Evolutionary conservation across 345 rosid genomes (phyloP), one percentile per base, ranked within the genome.

Genomic region (Euphorbia tirucalli): DNA sequence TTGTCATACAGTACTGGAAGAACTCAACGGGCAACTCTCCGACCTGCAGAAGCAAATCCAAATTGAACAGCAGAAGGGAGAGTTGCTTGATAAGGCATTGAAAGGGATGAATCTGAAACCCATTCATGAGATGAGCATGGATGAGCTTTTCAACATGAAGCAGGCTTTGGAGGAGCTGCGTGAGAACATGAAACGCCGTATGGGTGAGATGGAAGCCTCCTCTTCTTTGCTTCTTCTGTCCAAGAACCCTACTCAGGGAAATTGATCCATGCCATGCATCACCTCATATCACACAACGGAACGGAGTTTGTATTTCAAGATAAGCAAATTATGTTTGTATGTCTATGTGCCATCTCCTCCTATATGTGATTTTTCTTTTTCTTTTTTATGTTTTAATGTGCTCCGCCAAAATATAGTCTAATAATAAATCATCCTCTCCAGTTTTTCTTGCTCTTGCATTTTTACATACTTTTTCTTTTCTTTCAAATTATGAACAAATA

Each of bases 181-280:
- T 0, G 64, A 43, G 0, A 69, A n/a, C 0, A 14, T 63, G 21
- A 43, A 19, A 52, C 27, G 6, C 25, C 25, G n/a, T 14, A 32
- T 28, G 11, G 58, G 21, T 1, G 78, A 75, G 39, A 63, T 64
- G 46, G 78, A 75, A 54, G 78, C 65, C 4, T 75, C 78, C 0
- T 61, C 69, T 55, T 75, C 78, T 0, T 30, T 66, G 59, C 43
- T 69, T 16, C 74, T 69, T 19, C 30, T 69, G 37, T 62, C 50
- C 9, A 22, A 56, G 78, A 70, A 41, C 19, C 25, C 39, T 66
- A 0, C 24, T 22, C 1, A 52, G 11, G 8, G 9, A 41, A 41
- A 41, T 4, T 41, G 44, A 41, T 5, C 9, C 44, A 41, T 41
- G n/a, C n/a, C n/a, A n/a, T n/a, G n/a, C 4, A 35, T 35, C 4